These are phyloP conservation scores for Porphyrellus cyaneotinctus DNA, from an alignment of 768 basidiomycete species.

Conservation along the genomic window DNA sequence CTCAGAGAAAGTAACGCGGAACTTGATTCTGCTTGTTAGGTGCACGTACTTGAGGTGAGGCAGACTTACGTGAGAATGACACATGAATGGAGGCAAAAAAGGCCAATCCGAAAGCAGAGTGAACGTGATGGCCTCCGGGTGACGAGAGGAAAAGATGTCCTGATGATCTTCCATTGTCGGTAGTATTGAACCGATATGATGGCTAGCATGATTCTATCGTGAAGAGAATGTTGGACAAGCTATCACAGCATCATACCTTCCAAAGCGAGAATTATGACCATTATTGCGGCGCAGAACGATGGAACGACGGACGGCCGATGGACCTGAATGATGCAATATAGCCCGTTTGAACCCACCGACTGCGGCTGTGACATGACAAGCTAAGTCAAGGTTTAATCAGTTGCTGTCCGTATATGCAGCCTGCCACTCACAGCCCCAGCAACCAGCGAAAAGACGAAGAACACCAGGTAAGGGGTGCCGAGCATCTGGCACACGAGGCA, in stretches of 20 bases:
- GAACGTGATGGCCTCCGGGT: slow-evolving; percentile 34
- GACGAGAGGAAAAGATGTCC: slow-evolving; percentile 40
- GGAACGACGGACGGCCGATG: slow-evolving; percentile 42
- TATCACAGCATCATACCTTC: slow-evolving; percentile 36
- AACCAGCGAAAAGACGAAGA: slow-evolving; percentile 37
- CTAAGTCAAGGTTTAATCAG: slow-evolving; percentile 17
- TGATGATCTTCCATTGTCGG: slow-evolving; percentile 36
- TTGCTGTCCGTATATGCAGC: slow-evolving; percentile 12
- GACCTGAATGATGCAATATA: slow-evolving; percentile 45
- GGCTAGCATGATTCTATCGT: slow-evolving; percentile 29
- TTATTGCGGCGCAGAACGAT: slow-evolving; percentile 40
- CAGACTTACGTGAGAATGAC: slow-evolving; percentile 40
- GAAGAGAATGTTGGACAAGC: neutral
- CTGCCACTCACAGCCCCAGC: slow-evolving; percentile 37
- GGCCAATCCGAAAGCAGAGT: slow-evolving; percentile 36
- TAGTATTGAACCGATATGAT: slow-evolving; percentile 43
- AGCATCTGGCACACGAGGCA: slow-evolving; percentile 30
- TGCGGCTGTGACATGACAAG: slow-evolving; percentile 13
- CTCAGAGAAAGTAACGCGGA: slow-evolving; percentile 38
- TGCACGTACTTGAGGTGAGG: neutral
- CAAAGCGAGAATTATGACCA: slow-evolving; percentile 39
- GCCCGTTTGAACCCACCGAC: slow-evolving; percentile 35
- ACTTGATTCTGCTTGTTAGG: slow-evolving; percentile 21
- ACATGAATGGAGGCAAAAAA: slow-evolving; percentile 45
- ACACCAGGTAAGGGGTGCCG: slow-evolving; percentile 38